Evolutionary conservation across 768 basidiomycete species (phyloP).

Genomic region (Suillus brevipes): DNA sequence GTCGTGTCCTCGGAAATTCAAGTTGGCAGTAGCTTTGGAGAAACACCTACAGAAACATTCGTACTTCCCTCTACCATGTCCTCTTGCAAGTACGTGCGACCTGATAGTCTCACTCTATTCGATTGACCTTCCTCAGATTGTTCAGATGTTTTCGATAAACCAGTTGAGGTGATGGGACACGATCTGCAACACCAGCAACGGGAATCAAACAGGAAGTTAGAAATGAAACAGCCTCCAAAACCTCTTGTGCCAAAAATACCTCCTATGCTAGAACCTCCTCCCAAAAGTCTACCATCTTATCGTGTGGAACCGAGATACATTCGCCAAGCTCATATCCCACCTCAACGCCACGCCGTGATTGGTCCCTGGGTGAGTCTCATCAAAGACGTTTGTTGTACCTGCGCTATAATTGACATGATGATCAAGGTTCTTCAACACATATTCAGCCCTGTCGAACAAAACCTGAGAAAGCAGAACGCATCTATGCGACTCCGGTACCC

Average conservation of each 20-base stretch:
- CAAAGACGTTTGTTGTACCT: background rate
- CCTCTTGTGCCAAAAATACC: slow-evolving; percentile 35
- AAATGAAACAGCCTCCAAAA: slow-evolving; percentile 31
- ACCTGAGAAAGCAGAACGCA: slow-evolving; percentile 44
- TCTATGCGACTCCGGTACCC: slow-evolving; percentile 36
- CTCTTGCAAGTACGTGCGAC: slow-evolving; percentile 41
- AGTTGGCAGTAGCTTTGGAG: slow-evolving; percentile 35
- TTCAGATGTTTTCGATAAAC: slow-evolving; percentile 45
- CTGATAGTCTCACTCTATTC: slow-evolving; percentile 4
- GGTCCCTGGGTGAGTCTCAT: slow-evolving; percentile 52
- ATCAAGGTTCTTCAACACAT: slow-evolving; percentile 49
- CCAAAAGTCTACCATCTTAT: slow-evolving; percentile 50
- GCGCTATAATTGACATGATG: slow-evolving; percentile 4
- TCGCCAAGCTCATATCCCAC: slow-evolving; percentile 45
- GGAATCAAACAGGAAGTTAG: slow-evolving; percentile 14
- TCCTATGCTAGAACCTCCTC: slow-evolving; percentile 38
- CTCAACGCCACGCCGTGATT: slow-evolving; percentile 50
- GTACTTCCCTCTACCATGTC: slow-evolving; percentile 29
- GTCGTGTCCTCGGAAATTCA: slow-evolving; percentile 48
- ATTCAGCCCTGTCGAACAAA: slow-evolving; percentile 36
- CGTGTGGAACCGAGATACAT: slow-evolving; percentile 47
- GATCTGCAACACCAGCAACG: slow-evolving; percentile 38
- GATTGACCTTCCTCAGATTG: slow-evolving; percentile 45
- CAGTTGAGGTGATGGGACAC: slow-evolving; percentile 52
- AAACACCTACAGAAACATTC: slow-evolving; percentile 56